Base-by-base conservation (phyloP, 176 grass and related monocot species). In the Zizania latifolia region DNA sequence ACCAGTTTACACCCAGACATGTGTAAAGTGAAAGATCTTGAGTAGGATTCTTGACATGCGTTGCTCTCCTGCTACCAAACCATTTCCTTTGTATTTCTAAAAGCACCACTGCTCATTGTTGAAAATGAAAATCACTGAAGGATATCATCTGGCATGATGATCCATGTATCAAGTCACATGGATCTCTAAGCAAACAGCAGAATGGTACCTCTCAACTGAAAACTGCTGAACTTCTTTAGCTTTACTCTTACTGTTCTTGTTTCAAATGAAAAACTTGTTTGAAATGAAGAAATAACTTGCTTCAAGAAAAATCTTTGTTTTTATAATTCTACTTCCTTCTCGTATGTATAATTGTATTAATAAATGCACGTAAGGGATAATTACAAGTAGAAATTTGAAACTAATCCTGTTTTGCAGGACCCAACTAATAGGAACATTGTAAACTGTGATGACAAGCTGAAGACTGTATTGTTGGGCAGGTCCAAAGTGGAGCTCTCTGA, bases 371-470 rank as follows among this genome's bases (percentile, higher is more conserved):
- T 41, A 74, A 40, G 23, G 58, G 65, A 32, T 70, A 22, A 0
- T n/a, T 23, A 43, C 12, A 27, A 62, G 58, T 15, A 62, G 53
- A 61, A 63, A 17, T 74, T 74, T 13, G 59, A 75, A 31, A 71
- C 14, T 58, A 82, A 77, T 71, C 28, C 16, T 72, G 65, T 36
- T 87, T 77, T 93, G 70, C 75, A 98, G 94, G 91, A 98, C 72
- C 78, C 82, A 11, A 83, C 70, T 29, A 98, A 89, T 65, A 89
- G 58, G 77, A 97, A 89, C 48, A 75, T 94, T 68, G 89, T 98
- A 14, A 98, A 92, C 50, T 98, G 91, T 33, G 94, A 94, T 68
- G 75, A 94, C 19, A 98, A 94, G 74, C 90, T 98, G 88, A 98
- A 94, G 82, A 83, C 57, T 73, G 82, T 97, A 80, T 59, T 94